Base-by-base conservation (phyloP, 257 asterid species). In the Lithospermum erythrorhizon region DNA sequence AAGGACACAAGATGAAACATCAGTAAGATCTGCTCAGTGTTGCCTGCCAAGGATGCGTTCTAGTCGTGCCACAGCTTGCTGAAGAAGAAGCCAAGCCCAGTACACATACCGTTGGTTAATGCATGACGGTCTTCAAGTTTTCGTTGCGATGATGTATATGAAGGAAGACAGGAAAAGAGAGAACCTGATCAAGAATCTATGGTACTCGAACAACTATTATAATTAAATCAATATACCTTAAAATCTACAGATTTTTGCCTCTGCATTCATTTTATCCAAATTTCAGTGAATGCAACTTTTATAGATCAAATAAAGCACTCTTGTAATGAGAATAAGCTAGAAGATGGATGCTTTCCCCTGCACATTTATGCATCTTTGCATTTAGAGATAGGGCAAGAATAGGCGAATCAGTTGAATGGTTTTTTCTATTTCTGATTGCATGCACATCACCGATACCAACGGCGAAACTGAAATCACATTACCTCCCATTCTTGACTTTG, bases 41-140 rank as follows among this genome's bases (percentile, higher is more conserved):
- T 87, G 96, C 72, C 74, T 84, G 57, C 96, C 94, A 2, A 73
- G 75, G 79, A 8, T 87, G 73, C 76, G 73, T 52, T 85, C 82
- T 4, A 76, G 64, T 56, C 72, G 76, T 52, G 79, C 86, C 69
- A 74, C 23, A 82, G 69, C 17, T 89, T 71, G 52, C 76, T 73
- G 75, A 87, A 55, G 72, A 77, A 72, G 75, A 69, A 64, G 55
- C 65, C 16, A 57, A 78, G 74, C 77, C 82, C 79, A 8, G 64
- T 68, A 6, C 56, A 6, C 56, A 2, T 20, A 57, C 18, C 7
- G 59, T 53, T 59, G 78, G 72, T 10, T 66, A 71, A 73, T 35
- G 15, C n/a, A 53, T 21, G 25, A 22, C 0, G 6, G 25, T 35
- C 45, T 61, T 45, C 21, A 11, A 54, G 57, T 67, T 41, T 73